These are phyloP conservation scores for Ilyonectria mors-panacis DNA, from an alignment of 2,329 filamentous ascomycete genomes.

Conservation along the genomic window DNA sequence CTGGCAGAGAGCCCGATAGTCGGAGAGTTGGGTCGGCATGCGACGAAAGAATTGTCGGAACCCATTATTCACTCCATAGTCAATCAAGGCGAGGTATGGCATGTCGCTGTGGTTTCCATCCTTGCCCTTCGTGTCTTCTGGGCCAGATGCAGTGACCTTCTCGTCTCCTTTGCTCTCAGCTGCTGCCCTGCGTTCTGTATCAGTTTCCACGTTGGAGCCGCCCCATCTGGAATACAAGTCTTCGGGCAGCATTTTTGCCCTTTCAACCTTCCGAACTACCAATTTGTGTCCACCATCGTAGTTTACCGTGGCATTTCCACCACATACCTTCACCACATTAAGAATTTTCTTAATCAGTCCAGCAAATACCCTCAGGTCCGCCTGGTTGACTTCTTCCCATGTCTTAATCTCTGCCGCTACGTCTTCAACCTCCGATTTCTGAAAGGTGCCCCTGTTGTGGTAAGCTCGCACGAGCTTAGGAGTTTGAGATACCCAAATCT, in stretches of 20 bases:
- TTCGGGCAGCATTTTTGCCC: slow-evolving; percentile 45
- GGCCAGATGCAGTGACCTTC: background rate
- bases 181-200: background rate
- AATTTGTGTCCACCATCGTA: slow-evolving; percentile 45
- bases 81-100: background rate
- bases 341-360: slow-evolving; percentile 53
- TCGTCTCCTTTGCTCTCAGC: slow-evolving; percentile 1
- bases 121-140: background rate
- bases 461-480: no score
- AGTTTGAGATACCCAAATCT: no score
- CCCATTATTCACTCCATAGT: slow-evolving; percentile 1
- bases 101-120: background rate
- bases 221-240: slow-evolving; percentile 44
- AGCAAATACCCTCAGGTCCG: slow-evolving; percentile 50
- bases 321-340: slow-evolving; percentile 44
- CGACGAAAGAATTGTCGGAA: slow-evolving; percentile 17
- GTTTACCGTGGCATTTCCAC: slow-evolving; percentile 44
- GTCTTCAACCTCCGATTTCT: no score
- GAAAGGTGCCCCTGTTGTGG: no score
- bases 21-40: slow-evolving; percentile 7
- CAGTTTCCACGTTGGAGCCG: background rate
- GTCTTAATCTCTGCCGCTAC: background rate
- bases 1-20: slow-evolving; percentile 10
- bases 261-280: slow-evolving; percentile 41
- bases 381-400: slow-evolving; percentile 56